Conservation (phyloP, 1,284 basidiomycete species). For the Ceraceosorus guamensis region DNA sequence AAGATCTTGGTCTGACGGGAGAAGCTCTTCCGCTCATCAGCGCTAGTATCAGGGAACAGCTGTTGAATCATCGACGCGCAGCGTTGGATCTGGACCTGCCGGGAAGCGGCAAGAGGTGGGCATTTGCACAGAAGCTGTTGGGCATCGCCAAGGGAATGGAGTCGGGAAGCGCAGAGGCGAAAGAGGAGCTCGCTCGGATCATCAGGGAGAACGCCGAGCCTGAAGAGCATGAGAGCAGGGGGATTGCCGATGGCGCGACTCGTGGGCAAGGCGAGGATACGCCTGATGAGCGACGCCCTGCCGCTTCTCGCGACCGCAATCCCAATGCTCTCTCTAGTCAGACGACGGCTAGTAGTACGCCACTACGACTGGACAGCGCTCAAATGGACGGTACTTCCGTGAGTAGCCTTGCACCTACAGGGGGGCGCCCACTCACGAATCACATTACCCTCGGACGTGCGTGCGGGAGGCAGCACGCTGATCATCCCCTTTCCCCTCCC, state of each 20-base stretch:
- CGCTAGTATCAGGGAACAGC: conserved; percentile 87
- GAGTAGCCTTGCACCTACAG: too few relatives aligned
- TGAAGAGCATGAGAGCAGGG: conserved; percentile 22
- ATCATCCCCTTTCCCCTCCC: too few relatives aligned
- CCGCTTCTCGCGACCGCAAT: not conserved
- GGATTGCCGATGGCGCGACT: conserved; percentile 11
- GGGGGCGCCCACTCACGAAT: too few relatives aligned
- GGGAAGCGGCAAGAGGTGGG: conserved; percentile 48
- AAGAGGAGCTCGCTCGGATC: conserved; percentile 49
- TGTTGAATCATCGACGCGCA: conserved; percentile 84
- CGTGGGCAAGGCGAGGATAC: not conserved
- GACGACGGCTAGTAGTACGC: not conserved
- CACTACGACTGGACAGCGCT: not conserved
- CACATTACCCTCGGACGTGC: too few relatives aligned
- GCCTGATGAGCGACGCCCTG: not conserved
- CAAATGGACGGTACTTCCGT: not conserved
- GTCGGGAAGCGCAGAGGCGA: conserved; percentile 17
- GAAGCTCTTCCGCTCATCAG: conserved; percentile 82
- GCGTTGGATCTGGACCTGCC: conserved; percentile 86
- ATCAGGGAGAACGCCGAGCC: conserved; percentile 3
- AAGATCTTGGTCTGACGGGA: conserved; percentile 77
- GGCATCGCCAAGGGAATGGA: not conserved
- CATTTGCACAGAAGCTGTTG: conserved; percentile 30
- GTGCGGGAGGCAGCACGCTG: too few relatives aligned
- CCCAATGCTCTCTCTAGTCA: too few relatives aligned